Evolutionary conservation across 139 green algal genomes (phyloP).

Genomic region (Chlorella sp.): DNA sequence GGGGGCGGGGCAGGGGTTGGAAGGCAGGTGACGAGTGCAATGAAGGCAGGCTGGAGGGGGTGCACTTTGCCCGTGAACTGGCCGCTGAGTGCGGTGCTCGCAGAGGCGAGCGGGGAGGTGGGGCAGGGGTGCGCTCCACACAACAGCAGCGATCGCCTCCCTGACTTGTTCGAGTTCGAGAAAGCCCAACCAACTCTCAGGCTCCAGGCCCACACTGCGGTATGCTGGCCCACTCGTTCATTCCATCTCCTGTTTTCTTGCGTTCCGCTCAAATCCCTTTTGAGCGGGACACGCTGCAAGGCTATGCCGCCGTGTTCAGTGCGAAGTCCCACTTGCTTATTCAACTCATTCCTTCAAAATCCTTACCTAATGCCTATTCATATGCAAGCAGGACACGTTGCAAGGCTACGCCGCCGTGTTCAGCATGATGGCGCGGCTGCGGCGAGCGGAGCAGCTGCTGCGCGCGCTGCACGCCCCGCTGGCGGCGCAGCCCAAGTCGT

Average conservation of each 20-base stretch:
- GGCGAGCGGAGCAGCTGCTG: conserved; percentile 30
- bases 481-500: conserved; percentile 9
- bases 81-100: conserved; percentile 32
- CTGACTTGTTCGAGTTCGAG: no score
- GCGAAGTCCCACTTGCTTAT: background rate
- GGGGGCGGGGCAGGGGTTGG: no score
- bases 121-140: no score
- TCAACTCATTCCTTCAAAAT: background rate
- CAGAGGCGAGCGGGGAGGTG: background rate
- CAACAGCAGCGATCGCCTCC: background rate
- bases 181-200: no score
- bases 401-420: conserved; percentile 39
- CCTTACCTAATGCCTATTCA: no score
- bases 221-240: no score
- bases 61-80: conserved; percentile 4
- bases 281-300: conserved; percentile 38
- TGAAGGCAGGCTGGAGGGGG: no score
- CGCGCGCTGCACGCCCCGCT: conserved; percentile 18
- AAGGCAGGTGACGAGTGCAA: no score
- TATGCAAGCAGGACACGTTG: conserved; percentile 28
- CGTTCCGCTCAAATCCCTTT: no score
- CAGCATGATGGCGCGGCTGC: conserved; percentile 25
- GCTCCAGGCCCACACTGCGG: no score
- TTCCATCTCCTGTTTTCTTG: no score
- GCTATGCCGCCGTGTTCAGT: conserved; percentile 33